Evolutionary conservation across 1,284 basidiomycete genomes (phyloP).

Genomic region (Naganishia sp.): DNA sequence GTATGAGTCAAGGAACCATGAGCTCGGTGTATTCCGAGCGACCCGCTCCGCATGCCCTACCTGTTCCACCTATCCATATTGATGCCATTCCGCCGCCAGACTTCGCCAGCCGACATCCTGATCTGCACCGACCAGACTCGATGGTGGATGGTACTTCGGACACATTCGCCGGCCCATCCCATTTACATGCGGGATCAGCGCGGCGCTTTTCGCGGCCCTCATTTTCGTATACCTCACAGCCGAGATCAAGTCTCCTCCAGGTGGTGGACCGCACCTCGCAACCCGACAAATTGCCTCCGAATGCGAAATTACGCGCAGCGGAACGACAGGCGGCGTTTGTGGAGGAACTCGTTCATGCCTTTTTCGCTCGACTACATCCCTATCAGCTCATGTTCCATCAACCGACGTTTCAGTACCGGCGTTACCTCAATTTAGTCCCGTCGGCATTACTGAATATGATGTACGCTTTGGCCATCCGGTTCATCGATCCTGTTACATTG

Average conservation of each 20-base stretch:
- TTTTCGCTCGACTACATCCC: constrained; percentile 53
- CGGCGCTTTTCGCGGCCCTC: neutral
- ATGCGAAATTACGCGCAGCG: constrained; percentile 37
- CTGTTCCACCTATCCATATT: neutral
- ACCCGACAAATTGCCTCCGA: constrained; percentile 32
- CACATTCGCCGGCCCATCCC: neutral
- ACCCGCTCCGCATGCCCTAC: neutral
- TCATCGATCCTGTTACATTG: constrained; percentile 41
- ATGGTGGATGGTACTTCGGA: neutral
- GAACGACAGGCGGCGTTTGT: constrained; percentile 40
- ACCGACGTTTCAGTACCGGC: constrained; percentile 54
- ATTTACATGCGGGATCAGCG: neutral
- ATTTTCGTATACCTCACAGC: constrained; percentile 2
- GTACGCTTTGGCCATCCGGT: constrained; percentile 52
- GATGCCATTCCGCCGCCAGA: neutral
- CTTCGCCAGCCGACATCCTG: neutral
- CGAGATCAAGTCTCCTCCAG: constrained; percentile 37
- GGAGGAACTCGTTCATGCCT: constrained; percentile 50
- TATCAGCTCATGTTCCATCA: constrained; percentile 54
- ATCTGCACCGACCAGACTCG: too few relatives aligned
- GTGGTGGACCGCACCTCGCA: constrained; percentile 39
- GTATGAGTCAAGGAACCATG: constrained; percentile 11
- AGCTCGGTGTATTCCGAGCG: constrained; percentile 24
- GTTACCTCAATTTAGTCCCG: constrained; percentile 52
- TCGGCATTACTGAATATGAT: constrained; percentile 55